phyloP scores from a whole-genome alignment of 345 rosid species.

The Crucihimalaya himalaica region DNA sequence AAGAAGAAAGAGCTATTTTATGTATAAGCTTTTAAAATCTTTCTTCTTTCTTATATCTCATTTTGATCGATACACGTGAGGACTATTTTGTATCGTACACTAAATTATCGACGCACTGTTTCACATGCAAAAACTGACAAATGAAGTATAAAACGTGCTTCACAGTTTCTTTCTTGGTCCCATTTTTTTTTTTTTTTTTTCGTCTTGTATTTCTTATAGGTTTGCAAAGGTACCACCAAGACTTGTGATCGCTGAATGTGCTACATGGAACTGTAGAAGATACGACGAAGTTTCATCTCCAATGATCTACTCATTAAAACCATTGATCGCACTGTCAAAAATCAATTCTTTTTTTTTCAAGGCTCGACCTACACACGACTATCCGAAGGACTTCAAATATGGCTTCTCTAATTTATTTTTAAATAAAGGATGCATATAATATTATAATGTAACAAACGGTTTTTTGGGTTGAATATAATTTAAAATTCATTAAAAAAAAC shows the following conservation, averaged over 20 bases:
- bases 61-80: slow-evolving; percentile 15
- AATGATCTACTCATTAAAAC: no score
- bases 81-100: not conserved
- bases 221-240: slow-evolving; percentile 10
- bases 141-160: slow-evolving; percentile 12
- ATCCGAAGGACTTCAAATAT: no score
- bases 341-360: no score
- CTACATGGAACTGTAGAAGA: no score
- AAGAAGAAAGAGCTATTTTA: slow-evolving; percentile 5
- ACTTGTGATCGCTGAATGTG: slow-evolving; percentile 2
- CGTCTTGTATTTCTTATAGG: not conserved
- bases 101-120: slow-evolving; percentile 23
- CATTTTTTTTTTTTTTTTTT: not conserved
- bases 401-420: no score
- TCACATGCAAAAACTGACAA: slow-evolving; percentile 8
- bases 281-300: no score
- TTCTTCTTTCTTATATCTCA: not conserved
- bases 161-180: not conserved
- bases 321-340: no score
- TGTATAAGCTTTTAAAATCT: not conserved
- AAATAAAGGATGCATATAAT: no score
- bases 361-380: no score
- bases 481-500: no score
- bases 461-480: no score
- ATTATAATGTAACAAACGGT: no score